Percentiles rank a stretch among this genome's conserved stretches.
Conservation (phyloP, 176 grass and related monocot genomes). For the Hyparrhenia diplandra region DNA sequence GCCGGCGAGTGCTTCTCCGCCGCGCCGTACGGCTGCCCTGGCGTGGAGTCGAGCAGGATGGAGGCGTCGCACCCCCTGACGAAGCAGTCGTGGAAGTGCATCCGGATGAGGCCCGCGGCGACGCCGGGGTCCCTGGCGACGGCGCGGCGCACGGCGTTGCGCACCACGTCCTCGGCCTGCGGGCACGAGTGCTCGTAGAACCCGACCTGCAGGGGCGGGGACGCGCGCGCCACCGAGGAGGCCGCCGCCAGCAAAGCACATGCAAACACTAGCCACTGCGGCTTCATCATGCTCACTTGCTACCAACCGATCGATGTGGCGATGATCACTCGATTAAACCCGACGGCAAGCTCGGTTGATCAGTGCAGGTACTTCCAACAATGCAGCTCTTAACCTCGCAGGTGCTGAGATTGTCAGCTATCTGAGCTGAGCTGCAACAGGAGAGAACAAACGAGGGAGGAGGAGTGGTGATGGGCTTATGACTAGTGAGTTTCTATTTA, state of each 20-base stretch:
- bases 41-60: conserved; percentile 36
- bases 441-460: neutral
- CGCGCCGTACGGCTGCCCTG: neutral
- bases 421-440: neutral
- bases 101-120: conserved; percentile 64
- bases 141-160: conserved; percentile 40
- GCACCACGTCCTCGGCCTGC: conserved; percentile 56
- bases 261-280: neutral
- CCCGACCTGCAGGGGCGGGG: conserved; percentile 36
- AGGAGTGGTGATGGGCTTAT: neutral
- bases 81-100: conserved; percentile 98
- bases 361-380: too few species aligned
- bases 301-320: neutral
- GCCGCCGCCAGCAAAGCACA: neutral
- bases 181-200: conserved; percentile 61
- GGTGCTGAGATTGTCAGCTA: neutral
- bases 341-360: neutral
- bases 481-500: neutral
- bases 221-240: conserved; percentile 14
- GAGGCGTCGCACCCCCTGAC: conserved; percentile 54
- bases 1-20: conserved; percentile 35
- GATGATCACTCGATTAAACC: neutral
- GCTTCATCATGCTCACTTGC: neutral
- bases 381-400: neutral
- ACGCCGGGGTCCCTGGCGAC: conserved; percentile 34